Percentiles rank a stretch among this genome's conserved stretches.
Conservation (phyloP, 192 early-diverging fungal species). For the Coemansia sp. region DNA sequence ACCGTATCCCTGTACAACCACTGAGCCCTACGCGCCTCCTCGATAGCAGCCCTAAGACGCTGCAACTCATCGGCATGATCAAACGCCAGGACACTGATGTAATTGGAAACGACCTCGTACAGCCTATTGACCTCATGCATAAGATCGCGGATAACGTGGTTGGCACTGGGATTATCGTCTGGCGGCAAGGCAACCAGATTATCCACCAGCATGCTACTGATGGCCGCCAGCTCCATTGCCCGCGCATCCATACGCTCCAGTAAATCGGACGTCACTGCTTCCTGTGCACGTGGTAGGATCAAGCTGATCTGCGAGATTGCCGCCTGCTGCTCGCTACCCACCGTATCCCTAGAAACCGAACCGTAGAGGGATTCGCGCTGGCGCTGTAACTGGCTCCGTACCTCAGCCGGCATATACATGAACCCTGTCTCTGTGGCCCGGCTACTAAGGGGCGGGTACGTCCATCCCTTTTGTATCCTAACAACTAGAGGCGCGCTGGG, state of each 20-base stretch:
- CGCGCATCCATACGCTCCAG: conserved; percentile 12
- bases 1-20: conserved; percentile 4
- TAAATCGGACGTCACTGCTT: conserved; percentile 3
- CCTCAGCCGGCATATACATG: neutral
- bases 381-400: neutral
- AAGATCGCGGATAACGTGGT: conserved; percentile 22
- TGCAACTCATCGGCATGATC: neutral
- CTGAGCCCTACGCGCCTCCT: conserved; percentile 7
- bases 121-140: conserved; percentile 6
- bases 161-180: conserved; percentile 23
- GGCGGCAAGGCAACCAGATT: conserved; percentile 19
- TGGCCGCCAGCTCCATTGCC: conserved; percentile 20
- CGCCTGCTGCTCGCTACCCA: neutral
- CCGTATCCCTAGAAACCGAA: neutral
- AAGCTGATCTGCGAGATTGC: conserved; percentile 1
- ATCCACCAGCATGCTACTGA: conserved; percentile 31
- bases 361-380: neutral
- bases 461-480: conserved; percentile 15
- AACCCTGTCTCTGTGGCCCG: neutral
- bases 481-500: conserved; percentile 5
- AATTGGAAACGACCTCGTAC: conserved; percentile 6
- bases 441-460: conserved; percentile 18
- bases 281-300: neutral
- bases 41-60: conserved; percentile 10
- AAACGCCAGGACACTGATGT: conserved; percentile 4